phyloP scores from a whole-genome alignment of 2,329 filamentous ascomycete species.

The Scedosporium aurantiacum region DNA sequence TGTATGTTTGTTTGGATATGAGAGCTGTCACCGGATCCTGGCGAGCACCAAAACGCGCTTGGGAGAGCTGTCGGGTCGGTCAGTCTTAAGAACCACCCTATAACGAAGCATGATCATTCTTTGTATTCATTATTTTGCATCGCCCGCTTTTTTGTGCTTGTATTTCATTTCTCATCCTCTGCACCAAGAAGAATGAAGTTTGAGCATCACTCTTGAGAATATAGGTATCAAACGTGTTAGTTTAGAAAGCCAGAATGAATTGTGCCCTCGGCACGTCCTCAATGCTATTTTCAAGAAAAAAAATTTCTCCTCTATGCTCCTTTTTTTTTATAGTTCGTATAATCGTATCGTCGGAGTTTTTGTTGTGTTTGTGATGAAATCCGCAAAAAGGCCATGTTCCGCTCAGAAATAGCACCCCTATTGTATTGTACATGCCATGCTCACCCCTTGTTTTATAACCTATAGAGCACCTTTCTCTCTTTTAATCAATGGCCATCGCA shows the following conservation, averaged over 20 bases:
- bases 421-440: neutral
- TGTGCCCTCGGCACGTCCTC: neutral
- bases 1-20: neutral
- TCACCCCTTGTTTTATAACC: neutral
- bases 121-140: neutral
- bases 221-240: neutral
- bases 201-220: neutral
- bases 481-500: slow-evolving; percentile 32
- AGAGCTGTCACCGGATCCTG: neutral
- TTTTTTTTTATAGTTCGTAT: neutral
- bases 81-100: neutral
- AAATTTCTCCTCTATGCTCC: neutral
- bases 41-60: too few species aligned
- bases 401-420: neutral
- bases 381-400: too few species aligned
- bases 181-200: neutral
- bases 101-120: neutral
- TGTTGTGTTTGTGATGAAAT: neutral
- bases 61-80: neutral
- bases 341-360: neutral
- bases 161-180: neutral
- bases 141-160: neutral
- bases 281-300: neutral
- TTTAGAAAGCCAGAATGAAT: neutral
- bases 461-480: neutral